Conservation (phyloP, 2,329 filamentous ascomycete species). For the Apiospora arundinis region DNA sequence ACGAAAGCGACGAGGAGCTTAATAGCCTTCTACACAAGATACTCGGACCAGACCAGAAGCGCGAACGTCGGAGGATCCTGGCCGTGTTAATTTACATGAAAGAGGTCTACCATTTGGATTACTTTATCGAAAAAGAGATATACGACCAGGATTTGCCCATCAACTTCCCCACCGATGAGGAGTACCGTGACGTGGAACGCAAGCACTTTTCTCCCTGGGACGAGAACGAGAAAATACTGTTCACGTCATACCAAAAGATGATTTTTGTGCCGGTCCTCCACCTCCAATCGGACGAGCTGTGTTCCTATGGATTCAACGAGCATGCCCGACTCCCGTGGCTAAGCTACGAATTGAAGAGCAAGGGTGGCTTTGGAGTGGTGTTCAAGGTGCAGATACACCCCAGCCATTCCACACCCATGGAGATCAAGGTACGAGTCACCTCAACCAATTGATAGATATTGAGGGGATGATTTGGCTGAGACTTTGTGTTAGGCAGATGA, state of each 20-base stretch:
- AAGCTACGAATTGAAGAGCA: background rate
- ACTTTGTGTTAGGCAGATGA: background rate
- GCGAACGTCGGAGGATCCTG: background rate
- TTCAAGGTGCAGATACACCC: slow-evolving; percentile 21
- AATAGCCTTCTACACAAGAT: background rate
- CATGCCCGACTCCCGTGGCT: slow-evolving; percentile 15
- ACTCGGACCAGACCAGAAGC: background rate
- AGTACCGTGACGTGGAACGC: background rate
- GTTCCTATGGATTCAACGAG: background rate
- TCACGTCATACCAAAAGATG: background rate
- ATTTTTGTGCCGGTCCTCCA: slow-evolving; percentile 21
- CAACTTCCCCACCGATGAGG: background rate
- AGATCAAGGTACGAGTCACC: background rate
- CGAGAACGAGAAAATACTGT: background rate
- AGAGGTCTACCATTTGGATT: background rate
- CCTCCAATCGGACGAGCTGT: background rate
- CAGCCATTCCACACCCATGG: background rate
- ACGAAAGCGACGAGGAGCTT: background rate
- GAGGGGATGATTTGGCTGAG: background rate
- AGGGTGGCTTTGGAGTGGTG: slow-evolving; percentile 7
- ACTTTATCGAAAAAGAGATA: background rate
- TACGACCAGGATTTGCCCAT: background rate
- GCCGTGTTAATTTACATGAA: background rate
- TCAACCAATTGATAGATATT: too few species aligned
- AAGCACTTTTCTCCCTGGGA: background rate